Evolutionary conservation across 2,329 filamentous ascomycete species (phyloP), one percentile per base, ranked within the genome.

Genomic region (Pezicula neosporulosa): DNA sequence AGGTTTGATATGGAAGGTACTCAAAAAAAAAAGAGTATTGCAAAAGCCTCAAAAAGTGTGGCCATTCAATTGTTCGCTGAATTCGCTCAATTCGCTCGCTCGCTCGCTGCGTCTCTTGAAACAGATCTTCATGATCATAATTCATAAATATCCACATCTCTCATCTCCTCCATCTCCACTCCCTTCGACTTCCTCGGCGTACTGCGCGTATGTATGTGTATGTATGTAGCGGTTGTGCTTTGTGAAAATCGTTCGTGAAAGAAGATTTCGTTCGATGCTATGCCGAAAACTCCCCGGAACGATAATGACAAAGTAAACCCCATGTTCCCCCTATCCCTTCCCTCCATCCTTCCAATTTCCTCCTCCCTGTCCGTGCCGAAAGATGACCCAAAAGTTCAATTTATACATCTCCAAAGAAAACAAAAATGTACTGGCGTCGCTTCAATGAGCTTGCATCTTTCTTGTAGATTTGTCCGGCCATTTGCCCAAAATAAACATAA

Each of bases 21-120:
- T 27, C 54, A 56, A 55, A 58, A 54, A 53, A 57, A 56, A 63
- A 52, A 61, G 62, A 63, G 24, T 24, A 24, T 24, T 24, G 24
- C 24, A 24, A 24, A 21, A 24, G 24, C 24, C 24, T 24, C 24
- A 33, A 33, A 67, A 67, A 65, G 30, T 33, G 9, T 33, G 30
- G 30, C 30, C 30, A 33, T 33, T 33, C 24, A 13, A 33, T 33
- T 33, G 30, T 33, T 64, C 51, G 57, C 54, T 56, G 16, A 41
- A 19, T 18, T 41, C 21, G 38, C 38, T 41, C 37, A 42, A 42
- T 42, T 53, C 55, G 59, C 59, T 60, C 47, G 61, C 61, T 62
- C 45, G 58, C 56, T 63, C 51, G 58, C 56, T 60, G 24, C 24
- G 24, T 24, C 24, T 24, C 24, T 24, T 33, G 9, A 9, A 33